Evolutionary conservation across 139 green algal genomes (phyloP), one percentile per base, ranked within the genome.

Genomic region (Micractinium conductrix): DNA sequence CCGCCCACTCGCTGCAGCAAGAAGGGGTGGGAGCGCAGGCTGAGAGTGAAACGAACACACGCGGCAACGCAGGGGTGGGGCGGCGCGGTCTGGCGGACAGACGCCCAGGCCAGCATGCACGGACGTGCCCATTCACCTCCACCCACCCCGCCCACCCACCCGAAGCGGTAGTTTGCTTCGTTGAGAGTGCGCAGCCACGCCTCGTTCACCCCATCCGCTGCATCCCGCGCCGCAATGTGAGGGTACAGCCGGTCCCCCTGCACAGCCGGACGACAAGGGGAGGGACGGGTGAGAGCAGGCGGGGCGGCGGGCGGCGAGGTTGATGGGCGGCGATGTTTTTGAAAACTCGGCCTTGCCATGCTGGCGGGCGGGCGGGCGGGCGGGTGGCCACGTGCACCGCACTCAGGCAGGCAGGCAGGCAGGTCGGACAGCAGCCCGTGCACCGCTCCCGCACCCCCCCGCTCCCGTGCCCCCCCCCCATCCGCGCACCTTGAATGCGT

Each of bases 201-300:
- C n/a, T 84, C 86, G 74, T 94, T 94, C 22, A 91, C 62, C 10
- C 87, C 63, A 55, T 91, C 90, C 73, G 74, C 78, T 0, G 37
- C 73, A 68, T 96, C 93, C n/a, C 81, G 50, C 1, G 9, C 22
- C 6, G 88, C 93, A 17, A 98, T 95, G 87, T 96, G 90, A 2
- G 90, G 89, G 80, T 98, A 98, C 38, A 98, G 70, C 35, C 87
- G 55, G 35, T 88, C 30, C 14, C 42, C 30, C 81, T 93, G 78
- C 62, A 30, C n/a, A 93, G 38, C 0, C 42, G 50, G 22, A 92
- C 42, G 17, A 82, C n/a, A n/a, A n/a, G n/a, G 30, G 53, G 35
- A 53, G n/a, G 43, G n/a, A 40, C 12, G 17, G 22, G 35, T 8
- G 26, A 43, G 40, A 9, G 43, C 1, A 28, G 43, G 43, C 9